Percentiles rank a stretch among this genome's conserved stretches.
phyloP scores from a whole-genome alignment of 495 filamentous ascomycete species.

The Hypoxylon fuscum region DNA sequence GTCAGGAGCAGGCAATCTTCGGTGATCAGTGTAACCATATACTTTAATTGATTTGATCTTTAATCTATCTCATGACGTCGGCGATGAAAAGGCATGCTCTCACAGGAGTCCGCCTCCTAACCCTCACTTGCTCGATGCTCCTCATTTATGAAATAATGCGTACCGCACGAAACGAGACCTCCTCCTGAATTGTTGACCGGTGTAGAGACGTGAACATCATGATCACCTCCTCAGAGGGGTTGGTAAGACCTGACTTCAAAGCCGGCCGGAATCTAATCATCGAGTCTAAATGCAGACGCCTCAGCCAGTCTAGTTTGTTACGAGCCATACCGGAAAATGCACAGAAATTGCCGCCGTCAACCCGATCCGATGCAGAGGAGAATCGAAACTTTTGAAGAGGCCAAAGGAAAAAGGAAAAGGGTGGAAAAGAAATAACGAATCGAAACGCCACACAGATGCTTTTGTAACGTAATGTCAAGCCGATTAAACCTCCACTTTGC shows the following conservation, averaged over 20 bases:
- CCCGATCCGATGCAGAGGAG: conserved; percentile 54
- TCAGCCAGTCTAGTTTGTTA: conserved; percentile 55
- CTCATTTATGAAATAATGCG: conserved; percentile 42
- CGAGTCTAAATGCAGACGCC: conserved; percentile 50
- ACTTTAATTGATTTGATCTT: conserved; percentile 37
- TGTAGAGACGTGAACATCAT: conserved; percentile 46
- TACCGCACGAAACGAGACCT: conserved; percentile 38
- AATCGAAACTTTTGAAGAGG: conserved; percentile 47
- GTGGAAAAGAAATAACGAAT: conserved; percentile 13
- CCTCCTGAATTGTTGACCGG: conserved; percentile 33
- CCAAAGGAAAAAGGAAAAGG: neutral
- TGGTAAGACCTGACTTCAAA: conserved; percentile 32
- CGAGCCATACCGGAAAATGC: conserved; percentile 54
- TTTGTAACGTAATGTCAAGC: conserved; percentile 25
- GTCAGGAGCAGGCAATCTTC: neutral
- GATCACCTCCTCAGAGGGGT: conserved; percentile 41
- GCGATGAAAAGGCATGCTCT: conserved; percentile 27
- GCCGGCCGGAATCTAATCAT: conserved; percentile 45
- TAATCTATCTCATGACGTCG: conserved; percentile 36
- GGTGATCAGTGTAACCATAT: conserved; percentile 26
- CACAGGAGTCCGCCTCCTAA: conserved; percentile 33
- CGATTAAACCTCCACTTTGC: conserved; percentile 17
- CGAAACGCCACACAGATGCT: conserved; percentile 35
- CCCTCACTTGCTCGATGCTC: conserved; percentile 38
- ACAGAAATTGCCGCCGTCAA: conserved; percentile 53